Base-by-base conservation (phyloP, 75 land plant species). In the Gnetum montanum region DNA sequence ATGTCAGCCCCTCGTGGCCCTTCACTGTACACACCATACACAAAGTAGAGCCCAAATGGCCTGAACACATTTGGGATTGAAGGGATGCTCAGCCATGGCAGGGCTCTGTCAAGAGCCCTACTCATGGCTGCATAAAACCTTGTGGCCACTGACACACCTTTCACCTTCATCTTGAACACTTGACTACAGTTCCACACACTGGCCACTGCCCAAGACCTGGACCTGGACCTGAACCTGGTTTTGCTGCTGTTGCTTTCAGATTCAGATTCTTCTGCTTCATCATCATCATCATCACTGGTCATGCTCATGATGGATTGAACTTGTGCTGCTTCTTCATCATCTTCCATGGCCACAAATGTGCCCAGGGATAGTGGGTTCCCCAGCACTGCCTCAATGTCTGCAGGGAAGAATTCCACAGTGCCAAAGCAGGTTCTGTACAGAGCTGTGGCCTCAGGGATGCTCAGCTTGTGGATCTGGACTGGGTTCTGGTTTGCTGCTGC, bases 401-500 rank as follows among this genome's bases (percentile, higher is more conserved):
- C 67, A 6, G 98, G 98, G 67, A 89, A 93, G 70, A 93, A 93
- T 70, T 93, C 95, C 8, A 65, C 60, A 43, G 75, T 62, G 40
- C 84, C 63, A 63, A 82, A 59, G 3, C 59, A 59, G 31, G 54
- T 38, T 13, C 86, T 73, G 65, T 93, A 93, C 50, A 93, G 64
- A n/a, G 51, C 4, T 51, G 77, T 83, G n/a, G 98, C 84, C 34
- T 74, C 70, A 43, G 48, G 15, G 15, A 63, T 37, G 25, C 6
- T 16, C 52, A 93, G 70, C 31, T 57, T 61, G 34, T 71, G 48
- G 24, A 88, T 54, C 34, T 57, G 35, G 49, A 73, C 62, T 1
- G 59, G 35, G 40, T 37, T 34, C 5, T 8, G 31, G n/a, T n/a
- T n/a, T n/a, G n/a, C n/a, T n/a, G n/a, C n/a, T n/a, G 6, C 49